Percentiles rank a stretch among this genome's conserved stretches.
These are phyloP conservation scores for Echria macrotheca DNA, from an alignment of 495 filamentous ascomycete species.

Conservation along the genomic window DNA sequence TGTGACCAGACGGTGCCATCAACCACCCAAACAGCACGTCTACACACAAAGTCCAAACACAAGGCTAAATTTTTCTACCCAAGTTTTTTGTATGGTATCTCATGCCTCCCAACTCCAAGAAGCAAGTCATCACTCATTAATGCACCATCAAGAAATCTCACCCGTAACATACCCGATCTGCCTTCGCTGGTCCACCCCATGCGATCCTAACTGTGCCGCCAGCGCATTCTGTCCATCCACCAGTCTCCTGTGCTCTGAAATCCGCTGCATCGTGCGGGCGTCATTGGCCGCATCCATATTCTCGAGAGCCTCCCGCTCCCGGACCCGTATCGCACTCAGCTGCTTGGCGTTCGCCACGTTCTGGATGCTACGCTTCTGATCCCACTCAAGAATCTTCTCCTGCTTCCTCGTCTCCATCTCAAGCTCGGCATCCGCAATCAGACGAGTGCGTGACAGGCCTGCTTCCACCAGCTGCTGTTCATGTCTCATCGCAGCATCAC, in stretches of 20 bases:
- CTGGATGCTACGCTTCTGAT: conserved; percentile 29
- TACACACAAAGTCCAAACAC: no score
- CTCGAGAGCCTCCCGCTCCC: conserved; percentile 40
- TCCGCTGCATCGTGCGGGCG: conserved; percentile 25
- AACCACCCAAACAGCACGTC: no score
- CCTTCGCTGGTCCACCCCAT: conserved; percentile 27
- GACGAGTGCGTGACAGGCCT: conserved; percentile 30
- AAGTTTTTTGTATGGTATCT: no score
- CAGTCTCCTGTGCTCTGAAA: conserved; percentile 41
- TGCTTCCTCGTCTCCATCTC: conserved; percentile 33
- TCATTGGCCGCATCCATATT: conserved; percentile 34
- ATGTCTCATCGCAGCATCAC: conserved; percentile 30
- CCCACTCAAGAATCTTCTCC: conserved; percentile 31
- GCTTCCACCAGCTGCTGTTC: conserved; percentile 36
- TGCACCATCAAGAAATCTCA: no score
- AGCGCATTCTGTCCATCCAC: conserved; percentile 41
- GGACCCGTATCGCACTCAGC: conserved; percentile 35
- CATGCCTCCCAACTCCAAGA: no score
- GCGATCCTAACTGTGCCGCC: conserved; percentile 32
- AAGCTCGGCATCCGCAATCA: conserved; percentile 37
- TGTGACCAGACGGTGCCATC: no score
- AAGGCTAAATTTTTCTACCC: no score
- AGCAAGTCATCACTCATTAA: no score
- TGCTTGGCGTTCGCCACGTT: conserved; percentile 32
- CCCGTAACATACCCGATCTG: conserved; percentile 44